Percentiles rank a stretch among this genome's conserved stretches.
Conservation (phyloP, 768 basidiomycete species). For the Mycena latifolia region DNA sequence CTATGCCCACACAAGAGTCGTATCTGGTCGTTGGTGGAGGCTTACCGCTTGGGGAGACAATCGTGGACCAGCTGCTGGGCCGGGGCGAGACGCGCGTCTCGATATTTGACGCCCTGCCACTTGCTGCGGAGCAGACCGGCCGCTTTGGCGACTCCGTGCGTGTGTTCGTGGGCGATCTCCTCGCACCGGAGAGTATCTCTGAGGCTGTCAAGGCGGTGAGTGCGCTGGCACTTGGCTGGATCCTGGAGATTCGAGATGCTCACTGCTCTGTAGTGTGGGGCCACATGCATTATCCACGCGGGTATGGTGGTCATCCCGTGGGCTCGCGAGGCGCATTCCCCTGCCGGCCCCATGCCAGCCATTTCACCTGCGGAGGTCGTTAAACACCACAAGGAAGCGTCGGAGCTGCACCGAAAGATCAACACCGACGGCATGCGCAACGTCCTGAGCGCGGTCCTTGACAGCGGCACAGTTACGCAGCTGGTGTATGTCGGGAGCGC, state of each 20-base stretch:
- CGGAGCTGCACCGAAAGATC: no score
- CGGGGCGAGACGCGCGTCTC: conserved; percentile 55
- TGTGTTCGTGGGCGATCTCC: conserved; percentile 63
- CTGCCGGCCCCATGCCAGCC: background rate
- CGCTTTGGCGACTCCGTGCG: conserved; percentile 41
- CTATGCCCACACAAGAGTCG: no score
- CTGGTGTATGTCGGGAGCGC: conserved; percentile 17
- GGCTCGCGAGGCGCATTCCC: conserved; percentile 45
- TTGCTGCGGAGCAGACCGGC: conserved; percentile 43
- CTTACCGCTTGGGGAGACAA: conserved; percentile 55
- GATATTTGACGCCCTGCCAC: conserved; percentile 60
- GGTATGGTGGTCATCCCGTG: conserved; percentile 56
- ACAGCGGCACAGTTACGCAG: conserved; percentile 2
- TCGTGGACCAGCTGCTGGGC: conserved; percentile 58
- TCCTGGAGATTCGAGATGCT: no score
- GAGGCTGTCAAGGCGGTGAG: conserved; percentile 54
- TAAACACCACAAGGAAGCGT: conserved; percentile 35
- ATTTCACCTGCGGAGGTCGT: conserved; percentile 50
- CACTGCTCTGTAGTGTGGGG: conserved; percentile 41
- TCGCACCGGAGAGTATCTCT: conserved; percentile 47
- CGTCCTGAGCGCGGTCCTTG: conserved; percentile 7
- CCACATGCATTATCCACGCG: conserved; percentile 65
- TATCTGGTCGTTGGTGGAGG: conserved; percentile 61
- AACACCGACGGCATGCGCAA: no score
- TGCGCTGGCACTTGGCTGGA: background rate